Evolutionary conservation across 306 rosid genomes (phyloP).

Genomic region (Ochetophila trinervis): DNA sequence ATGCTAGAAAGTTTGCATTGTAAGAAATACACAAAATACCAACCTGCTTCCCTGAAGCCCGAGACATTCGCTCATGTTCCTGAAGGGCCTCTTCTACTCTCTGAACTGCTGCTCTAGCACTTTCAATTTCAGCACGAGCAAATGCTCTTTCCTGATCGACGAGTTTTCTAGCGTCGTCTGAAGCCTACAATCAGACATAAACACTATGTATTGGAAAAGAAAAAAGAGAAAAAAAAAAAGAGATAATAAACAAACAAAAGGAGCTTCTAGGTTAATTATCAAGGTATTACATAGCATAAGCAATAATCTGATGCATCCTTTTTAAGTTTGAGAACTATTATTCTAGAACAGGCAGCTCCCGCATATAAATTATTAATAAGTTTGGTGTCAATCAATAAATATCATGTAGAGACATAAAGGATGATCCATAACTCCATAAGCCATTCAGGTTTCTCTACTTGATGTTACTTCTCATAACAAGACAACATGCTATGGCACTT

Average conservation of each 20-base stretch:
- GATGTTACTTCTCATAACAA: too few species aligned
- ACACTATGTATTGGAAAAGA: constrained; percentile 17
- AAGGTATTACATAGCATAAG: not conserved
- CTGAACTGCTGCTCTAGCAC: constrained; percentile 90
- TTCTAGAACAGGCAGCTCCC: too few species aligned
- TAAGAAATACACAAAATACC: constrained; percentile 21
- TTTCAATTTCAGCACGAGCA: constrained; percentile 91
- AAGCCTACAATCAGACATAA: constrained; percentile 58
- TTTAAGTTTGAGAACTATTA: too few species aligned
- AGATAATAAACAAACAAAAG: constrained; percentile 7
- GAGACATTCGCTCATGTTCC: constrained; percentile 71
- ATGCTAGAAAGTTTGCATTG: not conserved
- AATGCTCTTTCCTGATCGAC: constrained; percentile 92
- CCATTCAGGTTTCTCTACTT: too few species aligned
- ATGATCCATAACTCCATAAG: too few species aligned
- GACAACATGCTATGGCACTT: too few species aligned
- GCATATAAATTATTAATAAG: too few species aligned
- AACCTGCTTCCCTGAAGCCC: constrained; percentile 79
- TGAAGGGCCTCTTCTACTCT: constrained; percentile 84
- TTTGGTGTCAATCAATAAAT: too few species aligned
- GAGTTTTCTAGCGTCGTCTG: constrained; percentile 85
- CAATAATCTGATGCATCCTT: not conserved
- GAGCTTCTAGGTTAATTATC: not conserved
- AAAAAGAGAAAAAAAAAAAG: constrained; percentile 1
- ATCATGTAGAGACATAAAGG: too few species aligned